Conservation (phyloP, 108 stramenopile species). For the Mediolabrus comicus region DNA sequence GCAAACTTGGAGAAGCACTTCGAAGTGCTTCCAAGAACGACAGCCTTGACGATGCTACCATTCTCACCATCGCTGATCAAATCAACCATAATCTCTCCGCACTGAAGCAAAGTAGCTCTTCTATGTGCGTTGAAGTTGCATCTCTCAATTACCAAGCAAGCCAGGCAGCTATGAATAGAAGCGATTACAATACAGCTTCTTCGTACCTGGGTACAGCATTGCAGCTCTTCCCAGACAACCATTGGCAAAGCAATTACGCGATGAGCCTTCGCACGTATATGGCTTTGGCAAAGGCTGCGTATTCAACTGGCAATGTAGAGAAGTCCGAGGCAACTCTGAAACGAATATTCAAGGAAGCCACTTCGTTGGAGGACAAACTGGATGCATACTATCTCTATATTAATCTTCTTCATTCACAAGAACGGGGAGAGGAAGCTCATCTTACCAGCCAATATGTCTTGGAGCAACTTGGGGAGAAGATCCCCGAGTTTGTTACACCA, state of each 20-base stretch:
- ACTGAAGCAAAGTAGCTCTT: slow-evolving; percentile 3
- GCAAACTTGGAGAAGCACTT: background rate
- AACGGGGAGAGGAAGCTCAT: background rate
- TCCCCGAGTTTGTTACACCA: slow-evolving; percentile 10
- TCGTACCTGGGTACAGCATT: slow-evolving; percentile 12
- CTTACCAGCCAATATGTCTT: slow-evolving; percentile 22
- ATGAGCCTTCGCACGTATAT: background rate
- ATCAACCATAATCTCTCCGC: slow-evolving; percentile 1
- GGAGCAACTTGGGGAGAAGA: slow-evolving; percentile 25
- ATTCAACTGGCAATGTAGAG: slow-evolving; percentile 11
- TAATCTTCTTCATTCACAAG: background rate
- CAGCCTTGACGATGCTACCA: background rate
- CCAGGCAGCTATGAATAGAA: slow-evolving; percentile 21
- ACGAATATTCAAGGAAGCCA: slow-evolving; percentile 2
- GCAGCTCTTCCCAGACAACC: slow-evolving; percentile 5
- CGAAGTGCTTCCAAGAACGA: background rate
- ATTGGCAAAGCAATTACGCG: slow-evolving; percentile 17
- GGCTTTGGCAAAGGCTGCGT: background rate
- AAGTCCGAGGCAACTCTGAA: slow-evolving; percentile 7
- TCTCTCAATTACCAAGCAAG: slow-evolving; percentile 23
- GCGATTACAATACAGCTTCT: slow-evolving; percentile 24
- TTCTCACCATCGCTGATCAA: slow-evolving; percentile 16
- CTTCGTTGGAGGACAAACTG: slow-evolving; percentile 21
- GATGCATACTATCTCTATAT: slow-evolving; percentile 20
- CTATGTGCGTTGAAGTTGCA: slow-evolving; percentile 8